Percentiles rank a stretch among this genome's conserved stretches.
These are phyloP conservation scores for Penicillium frequentans DNA, from an alignment of 2,329 filamentous ascomycete species.

Conservation along the genomic window DNA sequence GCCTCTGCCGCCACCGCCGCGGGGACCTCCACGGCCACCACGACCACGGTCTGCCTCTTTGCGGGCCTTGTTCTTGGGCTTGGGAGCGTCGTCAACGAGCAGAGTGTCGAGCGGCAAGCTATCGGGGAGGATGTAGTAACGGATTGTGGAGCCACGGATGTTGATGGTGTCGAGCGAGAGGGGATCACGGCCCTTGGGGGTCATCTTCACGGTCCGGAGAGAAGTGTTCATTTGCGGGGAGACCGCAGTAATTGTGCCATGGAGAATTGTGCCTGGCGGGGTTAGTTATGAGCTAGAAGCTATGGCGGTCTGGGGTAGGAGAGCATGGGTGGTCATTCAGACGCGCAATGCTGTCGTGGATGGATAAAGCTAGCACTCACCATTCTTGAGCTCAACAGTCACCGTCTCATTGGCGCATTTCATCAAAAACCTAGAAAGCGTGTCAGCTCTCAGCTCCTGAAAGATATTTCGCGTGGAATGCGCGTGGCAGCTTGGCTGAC, in stretches of 20 bases:
- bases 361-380: slow-evolving; percentile 49
- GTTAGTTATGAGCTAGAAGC: background rate
- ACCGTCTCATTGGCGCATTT: slow-evolving; percentile 99
- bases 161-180: slow-evolving; percentile 93
- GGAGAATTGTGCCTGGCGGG: slow-evolving; percentile 78
- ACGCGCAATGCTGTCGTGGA: background rate
- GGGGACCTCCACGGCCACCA: slow-evolving; percentile 47
- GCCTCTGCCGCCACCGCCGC: slow-evolving; percentile 52
- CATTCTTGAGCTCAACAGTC: slow-evolving; percentile 98
- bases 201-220: slow-evolving; percentile 96
- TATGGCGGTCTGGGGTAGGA: background rate
- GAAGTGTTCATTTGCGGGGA: slow-evolving; percentile 99
- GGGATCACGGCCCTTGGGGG: slow-evolving; percentile 79
- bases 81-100: slow-evolving; percentile 92
- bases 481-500: slow-evolving; percentile 8
- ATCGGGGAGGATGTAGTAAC: slow-evolving; percentile 96
- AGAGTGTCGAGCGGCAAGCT: slow-evolving; percentile 92
- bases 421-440: slow-evolving; percentile 80
- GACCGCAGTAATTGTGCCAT: slow-evolving; percentile 95
- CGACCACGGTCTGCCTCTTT: slow-evolving; percentile 71
- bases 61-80: slow-evolving; percentile 99
- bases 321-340: background rate
- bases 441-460: slow-evolving; percentile 17
- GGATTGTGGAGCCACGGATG: slow-evolving; percentile 91
- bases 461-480: slow-evolving; percentile 12